Evolutionary conservation across 139 green algal genomes (phyloP), one percentile per base, ranked within the genome.

Genomic region (Picochlorum sp.): DNA sequence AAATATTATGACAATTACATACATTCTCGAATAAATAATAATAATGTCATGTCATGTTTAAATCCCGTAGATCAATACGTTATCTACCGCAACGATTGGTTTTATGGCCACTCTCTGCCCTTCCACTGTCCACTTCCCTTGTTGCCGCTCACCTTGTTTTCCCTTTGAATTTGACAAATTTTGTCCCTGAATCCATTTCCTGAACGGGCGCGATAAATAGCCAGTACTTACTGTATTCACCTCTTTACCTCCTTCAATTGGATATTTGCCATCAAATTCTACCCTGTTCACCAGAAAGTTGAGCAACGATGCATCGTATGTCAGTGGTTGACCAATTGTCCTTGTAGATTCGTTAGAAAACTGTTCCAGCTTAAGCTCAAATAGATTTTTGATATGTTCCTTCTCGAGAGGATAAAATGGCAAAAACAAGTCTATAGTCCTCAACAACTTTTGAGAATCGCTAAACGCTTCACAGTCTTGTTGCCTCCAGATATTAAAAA

Each of bases 391-490:
- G 5, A 89, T 45, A 55, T 87, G 69, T 26, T 26, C 28, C 1
- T 45, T 47, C 62, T 85, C 61, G 67, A 93, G 66, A 10, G 85
- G 81, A 32, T 91, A 74, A 66, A 83, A 93, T 13, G 85, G 84
- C 53, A 93, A 55, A 60, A 83, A 91, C 25, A 83, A 74, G 43
- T 88, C 76, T n/a, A 93, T 61, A n/a, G 82, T 31, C 10, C 57
- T 65, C 44, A 81, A 55, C 50, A 86, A 70, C 61, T 84, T 86
- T 10, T 85, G 39, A 0, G 82, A 88, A 75, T 93, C 83, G 5
- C 64, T 60, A 22, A 59, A 71, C 3, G 64, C 51, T 68, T 93
- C 85, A 61, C 86, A 94, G 0, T 33, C 60, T 13, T 68, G 43
- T 2, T 50, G 26, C 24, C 33, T 36, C 86, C 86, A 94, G 9